A percentile compares a stretch with the other conserved stretches of the same genome.
Evolutionary conservation across 371 early-diverging fungal genomes (phyloP).

Genomic region (Thermomucor indicae-seudaticae): DNA sequence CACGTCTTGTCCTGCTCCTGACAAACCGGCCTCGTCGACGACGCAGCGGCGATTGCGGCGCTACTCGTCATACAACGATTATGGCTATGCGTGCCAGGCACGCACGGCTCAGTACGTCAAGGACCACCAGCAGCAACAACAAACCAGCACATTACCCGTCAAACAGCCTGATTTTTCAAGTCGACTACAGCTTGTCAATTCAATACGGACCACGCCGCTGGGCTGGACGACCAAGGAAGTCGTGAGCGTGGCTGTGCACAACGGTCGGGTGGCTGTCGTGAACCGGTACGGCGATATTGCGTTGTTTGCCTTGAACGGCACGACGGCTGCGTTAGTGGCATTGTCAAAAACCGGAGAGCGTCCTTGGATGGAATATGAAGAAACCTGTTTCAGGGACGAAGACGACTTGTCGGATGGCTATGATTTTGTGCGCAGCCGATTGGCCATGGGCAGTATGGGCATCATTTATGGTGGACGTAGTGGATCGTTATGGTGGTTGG

Average conservation of each 20-base stretch:
- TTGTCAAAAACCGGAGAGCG: constrained; percentile 7
- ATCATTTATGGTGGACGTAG: constrained; percentile 33
- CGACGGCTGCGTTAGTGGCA: constrained; percentile 28
- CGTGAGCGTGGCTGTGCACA: constrained; percentile 25
- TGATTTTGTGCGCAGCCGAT: constrained; percentile 29
- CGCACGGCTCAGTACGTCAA: constrained; percentile 39
- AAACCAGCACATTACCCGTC: background rate
- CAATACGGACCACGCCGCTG: constrained; percentile 33
- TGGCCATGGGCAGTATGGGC: constrained; percentile 38
- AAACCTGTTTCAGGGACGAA: constrained; percentile 18
- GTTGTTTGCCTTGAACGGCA: constrained; percentile 33
- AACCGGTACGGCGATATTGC: constrained; percentile 40
- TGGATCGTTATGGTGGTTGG: constrained; percentile 42
- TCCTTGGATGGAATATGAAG: constrained; percentile 36
- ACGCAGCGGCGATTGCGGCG: constrained; percentile 1
- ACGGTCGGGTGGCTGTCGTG: constrained; percentile 31
- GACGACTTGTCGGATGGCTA: constrained; percentile 46
- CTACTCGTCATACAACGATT: constrained; percentile 37
- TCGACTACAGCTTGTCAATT: constrained; percentile 18
- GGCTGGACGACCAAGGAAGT: constrained; percentile 23
- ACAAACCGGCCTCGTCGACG: constrained; percentile 1
- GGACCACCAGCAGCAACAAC: constrained; percentile 5
- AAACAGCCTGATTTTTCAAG: constrained; percentile 19
- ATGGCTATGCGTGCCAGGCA: constrained; percentile 39
- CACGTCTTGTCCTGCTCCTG: constrained; percentile 1